phyloP scores from a whole-genome alignment of 202 grass and related monocot species.

The Miscanthus sacchariflorus region DNA sequence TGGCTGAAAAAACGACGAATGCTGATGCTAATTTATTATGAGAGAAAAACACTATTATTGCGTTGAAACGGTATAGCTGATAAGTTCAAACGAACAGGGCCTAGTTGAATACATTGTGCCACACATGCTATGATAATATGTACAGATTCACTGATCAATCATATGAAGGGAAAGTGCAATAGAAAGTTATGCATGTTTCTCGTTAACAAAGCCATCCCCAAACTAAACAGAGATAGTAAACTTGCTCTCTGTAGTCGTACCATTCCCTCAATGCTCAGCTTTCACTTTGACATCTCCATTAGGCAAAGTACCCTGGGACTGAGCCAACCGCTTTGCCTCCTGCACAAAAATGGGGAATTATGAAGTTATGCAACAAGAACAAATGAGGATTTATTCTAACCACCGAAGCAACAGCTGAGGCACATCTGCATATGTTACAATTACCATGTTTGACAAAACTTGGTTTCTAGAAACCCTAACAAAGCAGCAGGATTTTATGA shows the following conservation, averaged over 20 bases:
- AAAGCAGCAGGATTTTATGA: neutral
- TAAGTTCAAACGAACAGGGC: too few species aligned
- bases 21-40: too few species aligned
- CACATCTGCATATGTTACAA: neutral
- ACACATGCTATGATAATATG: conserved; percentile 27
- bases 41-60: too few species aligned
- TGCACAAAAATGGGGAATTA: conserved; percentile 46
- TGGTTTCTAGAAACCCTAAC: neutral
- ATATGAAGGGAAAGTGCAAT: conserved; percentile 1
- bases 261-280: conserved; percentile 64
- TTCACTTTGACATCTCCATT: conserved; percentile 93
- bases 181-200: conserved; percentile 24
- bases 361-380: conserved; percentile 32
- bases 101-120: conserved; percentile 13
- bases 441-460: neutral
- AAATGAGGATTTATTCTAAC: neutral
- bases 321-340: conserved; percentile 82
- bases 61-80: too few species aligned
- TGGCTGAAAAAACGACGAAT: too few species aligned
- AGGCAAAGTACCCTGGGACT: conserved; percentile 71
- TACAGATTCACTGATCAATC: conserved; percentile 28
- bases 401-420: neutral
- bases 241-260: conserved; percentile 22
- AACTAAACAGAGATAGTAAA: conserved; percentile 19
- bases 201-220: conserved; percentile 38